Evolutionary conservation across 2,329 filamentous ascomycete species (phyloP).

Genomic region (Xylariomycetidae sp.): DNA sequence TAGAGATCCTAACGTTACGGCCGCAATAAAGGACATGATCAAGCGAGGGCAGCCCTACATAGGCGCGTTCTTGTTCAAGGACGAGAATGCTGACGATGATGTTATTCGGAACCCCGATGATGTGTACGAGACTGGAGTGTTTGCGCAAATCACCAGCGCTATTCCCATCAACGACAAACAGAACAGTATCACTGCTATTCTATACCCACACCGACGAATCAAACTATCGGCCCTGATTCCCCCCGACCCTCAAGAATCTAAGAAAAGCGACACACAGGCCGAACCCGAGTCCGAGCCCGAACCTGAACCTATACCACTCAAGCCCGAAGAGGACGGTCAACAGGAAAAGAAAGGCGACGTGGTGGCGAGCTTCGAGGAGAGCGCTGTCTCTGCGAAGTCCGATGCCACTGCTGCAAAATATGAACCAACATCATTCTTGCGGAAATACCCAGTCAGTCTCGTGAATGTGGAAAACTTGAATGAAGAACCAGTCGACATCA

Average conservation of each 20-base stretch:
- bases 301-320: slow-evolving; percentile 57
- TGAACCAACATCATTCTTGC: slow-evolving; percentile 86
- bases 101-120: slow-evolving; percentile 86
- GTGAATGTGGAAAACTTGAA: slow-evolving; percentile 91
- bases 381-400: slow-evolving; percentile 55
- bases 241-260: slow-evolving; percentile 50
- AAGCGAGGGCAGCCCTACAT: slow-evolving; percentile 97
- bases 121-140: slow-evolving; percentile 93
- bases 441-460: slow-evolving; percentile 86
- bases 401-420: slow-evolving; percentile 54
- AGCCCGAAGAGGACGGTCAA: slow-evolving; percentile 48
- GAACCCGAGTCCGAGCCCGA: slow-evolving; percentile 42
- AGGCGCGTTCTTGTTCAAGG: slow-evolving; percentile 94
- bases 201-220: slow-evolving; percentile 94
- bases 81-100: slow-evolving; percentile 90
- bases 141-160: slow-evolving; percentile 94
- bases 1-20: slow-evolving; percentile 83
- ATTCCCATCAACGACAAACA: slow-evolving; percentile 88
- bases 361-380: slow-evolving; percentile 94
- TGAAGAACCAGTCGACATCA: slow-evolving; percentile 86
- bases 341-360: slow-evolving; percentile 83
- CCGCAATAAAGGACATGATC: slow-evolving; percentile 92
- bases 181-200: slow-evolving; percentile 79
- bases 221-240: slow-evolving; percentile 80
- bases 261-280: slow-evolving; percentile 47